phyloP scores from a whole-genome alignment of 352 stramenopile genomes.

The Globisporangium barbulae region DNA sequence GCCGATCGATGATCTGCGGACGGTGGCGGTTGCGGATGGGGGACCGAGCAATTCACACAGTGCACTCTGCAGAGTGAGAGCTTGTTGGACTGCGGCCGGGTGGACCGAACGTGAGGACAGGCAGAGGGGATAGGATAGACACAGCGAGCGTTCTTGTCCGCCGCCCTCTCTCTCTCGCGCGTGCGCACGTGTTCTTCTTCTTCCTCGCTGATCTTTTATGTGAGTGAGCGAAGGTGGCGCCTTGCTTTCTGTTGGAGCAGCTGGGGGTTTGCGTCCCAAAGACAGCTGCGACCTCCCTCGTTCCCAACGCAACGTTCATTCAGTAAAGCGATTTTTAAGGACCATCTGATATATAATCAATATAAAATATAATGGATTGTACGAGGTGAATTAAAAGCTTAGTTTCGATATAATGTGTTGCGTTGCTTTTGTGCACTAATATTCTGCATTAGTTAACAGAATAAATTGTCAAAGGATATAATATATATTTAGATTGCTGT shows the following conservation, averaged over 20 bases:
- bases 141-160: conserved; percentile 10
- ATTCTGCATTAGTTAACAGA: too few species aligned
- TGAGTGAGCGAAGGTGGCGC: conserved; percentile 12
- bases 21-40: not conserved
- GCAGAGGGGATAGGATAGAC: not conserved
- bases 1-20: not conserved
- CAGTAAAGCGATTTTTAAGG: not conserved
- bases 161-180: not conserved
- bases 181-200: not conserved
- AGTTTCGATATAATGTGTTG: too few species aligned
- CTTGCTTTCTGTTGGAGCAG: conserved; percentile 13
- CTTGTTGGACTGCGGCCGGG: not conserved
- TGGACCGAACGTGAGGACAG: not conserved
- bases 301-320: not conserved
- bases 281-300: conserved; percentile 1
- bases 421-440: too few species aligned
- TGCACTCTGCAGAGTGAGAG: not conserved
- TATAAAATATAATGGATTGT: too few species aligned
- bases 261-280: conserved; percentile 10
- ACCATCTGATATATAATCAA: too few species aligned
- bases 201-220: conserved; percentile 18
- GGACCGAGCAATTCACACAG: not conserved
- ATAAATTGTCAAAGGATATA: not conserved
- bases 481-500: not conserved
- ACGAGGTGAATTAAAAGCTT: too few species aligned